Base-by-base conservation (phyloP, 225 moss, liverwort and hornwort species). In the Sphagnum tenellum region DNA sequence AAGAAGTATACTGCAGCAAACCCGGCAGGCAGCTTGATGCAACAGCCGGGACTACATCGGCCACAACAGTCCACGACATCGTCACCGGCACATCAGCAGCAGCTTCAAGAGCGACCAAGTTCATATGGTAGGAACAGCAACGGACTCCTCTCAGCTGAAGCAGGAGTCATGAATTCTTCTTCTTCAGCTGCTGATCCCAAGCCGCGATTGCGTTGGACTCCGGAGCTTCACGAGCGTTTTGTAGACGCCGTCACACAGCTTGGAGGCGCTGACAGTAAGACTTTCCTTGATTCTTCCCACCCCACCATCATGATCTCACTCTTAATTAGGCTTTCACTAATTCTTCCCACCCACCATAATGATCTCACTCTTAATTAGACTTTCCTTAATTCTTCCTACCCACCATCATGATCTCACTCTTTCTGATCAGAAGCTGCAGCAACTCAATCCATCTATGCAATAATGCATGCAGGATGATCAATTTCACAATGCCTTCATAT, bases 251-350 rank as follows among this genome's bases (percentile, higher is more conserved):
- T 94, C 12, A 80, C 87, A 4, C 89, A 91, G 81, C 71, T 94
- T 66, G 94, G 94, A 51, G 94, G 94, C 60, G 82, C 89, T 8
- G 94, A 94, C 61, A 91, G 93, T 93, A 77, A 82, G 89, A 71
- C 12, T 7, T 6, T 46, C 2, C 9, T 13, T 13, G 0, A 9
- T 29, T 48, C 47, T 57, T 71, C 48, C 8, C 44, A 47, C 63
- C 14, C 67, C 29, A 29, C 29, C 29, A 29, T 29, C 29, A 29
- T 29, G 29, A 29, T 29, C 29, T 29, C 29, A 29, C 29, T 29
- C 29, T 29, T 29, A 29, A 29, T 29, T 29, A 29, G 29, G 29
- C 29, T 29, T 29, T 29, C 29, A 29, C 29, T 29, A 29, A 29
- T 29, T 29, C 29, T 29, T 29, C 29, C 29, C 29, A 29, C 29